Evolutionary conservation across 1,284 basidiomycete genomes (phyloP).

Genomic region (Moniliella sp.): DNA sequence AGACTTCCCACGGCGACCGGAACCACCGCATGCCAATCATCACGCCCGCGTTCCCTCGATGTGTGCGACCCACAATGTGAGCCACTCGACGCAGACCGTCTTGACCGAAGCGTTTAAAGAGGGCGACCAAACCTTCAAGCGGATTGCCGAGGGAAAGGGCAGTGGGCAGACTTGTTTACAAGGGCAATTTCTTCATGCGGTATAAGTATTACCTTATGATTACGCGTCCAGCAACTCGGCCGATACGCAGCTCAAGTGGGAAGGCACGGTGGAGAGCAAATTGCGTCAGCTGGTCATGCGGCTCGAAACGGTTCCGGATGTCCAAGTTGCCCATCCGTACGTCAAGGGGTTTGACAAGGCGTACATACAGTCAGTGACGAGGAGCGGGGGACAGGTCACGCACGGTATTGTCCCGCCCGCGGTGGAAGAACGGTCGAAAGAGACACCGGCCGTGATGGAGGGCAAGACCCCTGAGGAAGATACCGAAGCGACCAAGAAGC

Average conservation of each 20-base stretch:
- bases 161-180: conserved; percentile 56
- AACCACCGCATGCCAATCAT: conserved; percentile 99
- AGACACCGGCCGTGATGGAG: too few relatives aligned
- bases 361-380: too few relatives aligned
- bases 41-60: conserved; percentile 96
- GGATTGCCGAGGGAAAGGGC: conserved; percentile 51
- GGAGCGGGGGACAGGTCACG: too few relatives aligned
- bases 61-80: conserved; percentile 97
- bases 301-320: conserved; percentile 76
- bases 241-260: conserved; percentile 88
- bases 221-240: conserved; percentile 60
- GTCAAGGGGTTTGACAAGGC: conserved; percentile 78
- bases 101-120: conserved; percentile 89
- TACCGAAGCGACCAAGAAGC: conserved; percentile 44
- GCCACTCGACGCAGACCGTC: conserved; percentile 78
- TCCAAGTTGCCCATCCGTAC: conserved; percentile 80
- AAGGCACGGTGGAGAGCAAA: conserved; percentile 83
- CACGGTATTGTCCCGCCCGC: conserved; percentile 34
- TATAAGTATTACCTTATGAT: conserved; percentile 98
- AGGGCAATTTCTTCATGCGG: conserved; percentile 88
- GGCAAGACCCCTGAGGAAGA: not conserved
- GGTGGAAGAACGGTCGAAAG: conserved; percentile 8
- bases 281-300: conserved; percentile 90
- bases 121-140: conserved; percentile 78
- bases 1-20: conserved; percentile 78